These are phyloP conservation scores for Podochytrium sp. DNA, from an alignment of 192 early-diverging fungal species.

Conservation along the genomic window DNA sequence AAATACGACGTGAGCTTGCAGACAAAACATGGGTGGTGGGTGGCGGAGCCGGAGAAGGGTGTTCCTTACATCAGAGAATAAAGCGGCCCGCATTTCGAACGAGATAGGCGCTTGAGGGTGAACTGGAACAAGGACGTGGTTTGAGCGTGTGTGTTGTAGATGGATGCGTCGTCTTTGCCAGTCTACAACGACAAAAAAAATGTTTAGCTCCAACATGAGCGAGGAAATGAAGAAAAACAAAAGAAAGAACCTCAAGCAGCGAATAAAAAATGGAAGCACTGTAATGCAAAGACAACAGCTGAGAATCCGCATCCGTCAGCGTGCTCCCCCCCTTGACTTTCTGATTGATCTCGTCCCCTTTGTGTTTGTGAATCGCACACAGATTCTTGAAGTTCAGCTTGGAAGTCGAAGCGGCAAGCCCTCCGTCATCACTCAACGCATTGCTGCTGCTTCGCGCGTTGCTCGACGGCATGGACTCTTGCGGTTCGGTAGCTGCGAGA, in stretches of 20 bases:
- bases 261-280: slow-evolving; percentile 24
- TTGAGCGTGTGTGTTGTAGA: slow-evolving; percentile 6
- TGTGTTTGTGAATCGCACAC: slow-evolving; percentile 23
- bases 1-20: neutral
- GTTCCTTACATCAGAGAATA: slow-evolving; percentile 15
- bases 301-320: neutral
- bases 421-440: neutral
- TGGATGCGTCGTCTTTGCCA: slow-evolving; percentile 18
- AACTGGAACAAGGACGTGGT: slow-evolving; percentile 19
- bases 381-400: slow-evolving; percentile 18
- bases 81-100: neutral
- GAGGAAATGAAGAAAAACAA: neutral
- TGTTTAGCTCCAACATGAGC: too few species aligned
- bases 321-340: neutral
- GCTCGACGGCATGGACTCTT: neutral
- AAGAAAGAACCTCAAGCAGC: slow-evolving; percentile 14
- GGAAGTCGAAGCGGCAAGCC: neutral
- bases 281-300: slow-evolving; percentile 2
- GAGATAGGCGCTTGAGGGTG: slow-evolving; percentile 8
- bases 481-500: neutral
- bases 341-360: slow-evolving; percentile 24
- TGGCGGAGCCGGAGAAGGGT: neutral
- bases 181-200: neutral
- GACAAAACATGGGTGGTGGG: neutral
- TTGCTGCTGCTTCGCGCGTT: neutral